Base-by-base conservation (phyloP, 2,329 filamentous ascomycete species). In the Lasiodiplodia citricola region DNA sequence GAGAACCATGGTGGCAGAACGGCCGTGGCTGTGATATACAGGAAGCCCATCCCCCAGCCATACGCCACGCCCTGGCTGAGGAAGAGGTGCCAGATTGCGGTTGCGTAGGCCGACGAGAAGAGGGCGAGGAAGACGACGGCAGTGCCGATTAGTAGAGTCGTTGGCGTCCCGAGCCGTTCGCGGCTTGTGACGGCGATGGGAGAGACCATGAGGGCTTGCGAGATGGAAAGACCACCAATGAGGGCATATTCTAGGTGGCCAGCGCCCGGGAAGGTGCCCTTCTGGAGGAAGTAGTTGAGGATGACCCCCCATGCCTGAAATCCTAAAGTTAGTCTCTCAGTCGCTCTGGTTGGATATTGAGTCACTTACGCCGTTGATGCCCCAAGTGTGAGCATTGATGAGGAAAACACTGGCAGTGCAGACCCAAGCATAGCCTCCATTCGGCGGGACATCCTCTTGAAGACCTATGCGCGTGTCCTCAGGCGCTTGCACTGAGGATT, bases 1-100 rank as follows among this genome's bases (percentile, higher is more conserved):
- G 70, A 65, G 70, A 82, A 82, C 80, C 80, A 82, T 55, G 81
- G 79, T 1, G 78, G 74, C 1, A 80, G 66, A 8, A 82, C 74
- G 0, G 74, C 73, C 8, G 76, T 73, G 31, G 74, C 74, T 1
- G 78, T 76, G 6, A 80, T 75, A 65, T 77, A 80, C 23, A 80
- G 72, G 13, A 77, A 74, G 0, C 79, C 79, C 16, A 81, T 71
- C 0, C 80, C 80, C 7, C 75, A 66, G 0, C 80, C 80, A 23
- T 80, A 77, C 5, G 76, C 70, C 3, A 78, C 66, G 0, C 80
- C 80, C 37, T 68, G 66, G 31, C 55, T 68, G 2, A 81, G 71
- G 62, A 78, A 80, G 2, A 82, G 73, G 6, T 80, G 77, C 77
- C 77, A 80, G 28, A 75, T 77, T 14, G 73, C 37, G 1, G 58